Evolutionary conservation across 1,284 basidiomycete genomes (phyloP).

Genomic region (Trametes sp.): DNA sequence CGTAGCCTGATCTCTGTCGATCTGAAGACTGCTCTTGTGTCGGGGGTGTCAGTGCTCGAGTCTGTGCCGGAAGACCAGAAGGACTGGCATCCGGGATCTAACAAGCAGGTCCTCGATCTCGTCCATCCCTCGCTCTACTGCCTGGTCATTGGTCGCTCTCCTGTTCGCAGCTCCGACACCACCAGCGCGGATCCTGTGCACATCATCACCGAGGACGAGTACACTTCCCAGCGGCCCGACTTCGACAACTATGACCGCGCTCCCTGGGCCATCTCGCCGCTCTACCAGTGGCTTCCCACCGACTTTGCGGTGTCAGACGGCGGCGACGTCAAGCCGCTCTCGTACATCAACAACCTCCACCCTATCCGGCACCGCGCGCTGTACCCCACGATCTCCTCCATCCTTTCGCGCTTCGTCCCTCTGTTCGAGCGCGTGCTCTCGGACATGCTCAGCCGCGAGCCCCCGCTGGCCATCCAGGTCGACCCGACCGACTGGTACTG

Average conservation of each 20-base stretch:
- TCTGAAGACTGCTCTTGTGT: constrained; percentile 8
- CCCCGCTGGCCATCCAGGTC: constrained; percentile 7
- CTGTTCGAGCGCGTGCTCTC: constrained; percentile 45
- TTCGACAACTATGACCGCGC: neutral
- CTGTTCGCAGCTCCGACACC: constrained; percentile 3
- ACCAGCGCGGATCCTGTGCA: neutral
- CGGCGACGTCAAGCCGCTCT: constrained; percentile 6
- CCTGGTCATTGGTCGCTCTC: constrained; percentile 17
- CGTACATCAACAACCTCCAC: constrained; percentile 25
- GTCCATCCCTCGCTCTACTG: constrained; percentile 23
- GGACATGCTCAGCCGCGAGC: constrained; percentile 7
- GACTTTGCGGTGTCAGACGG: constrained; percentile 21
- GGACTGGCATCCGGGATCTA: constrained; percentile 36
- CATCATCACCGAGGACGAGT: constrained; percentile 5
- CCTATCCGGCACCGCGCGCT: constrained; percentile 34
- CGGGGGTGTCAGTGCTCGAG: constrained; percentile 17
- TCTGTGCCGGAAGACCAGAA: constrained; percentile 20
- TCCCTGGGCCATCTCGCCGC: neutral
- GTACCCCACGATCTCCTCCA: constrained; percentile 42
- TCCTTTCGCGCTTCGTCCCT: constrained; percentile 44
- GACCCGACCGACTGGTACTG: constrained; percentile 9
- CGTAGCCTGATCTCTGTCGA: constrained; percentile 12
- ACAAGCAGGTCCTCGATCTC: constrained; percentile 34
- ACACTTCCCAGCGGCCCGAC: constrained; percentile 3
- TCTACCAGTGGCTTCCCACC: constrained; percentile 30